Evolutionary conservation across 805 yeast species (phyloP).

Genomic region (Barnettozyma pratensis): DNA sequence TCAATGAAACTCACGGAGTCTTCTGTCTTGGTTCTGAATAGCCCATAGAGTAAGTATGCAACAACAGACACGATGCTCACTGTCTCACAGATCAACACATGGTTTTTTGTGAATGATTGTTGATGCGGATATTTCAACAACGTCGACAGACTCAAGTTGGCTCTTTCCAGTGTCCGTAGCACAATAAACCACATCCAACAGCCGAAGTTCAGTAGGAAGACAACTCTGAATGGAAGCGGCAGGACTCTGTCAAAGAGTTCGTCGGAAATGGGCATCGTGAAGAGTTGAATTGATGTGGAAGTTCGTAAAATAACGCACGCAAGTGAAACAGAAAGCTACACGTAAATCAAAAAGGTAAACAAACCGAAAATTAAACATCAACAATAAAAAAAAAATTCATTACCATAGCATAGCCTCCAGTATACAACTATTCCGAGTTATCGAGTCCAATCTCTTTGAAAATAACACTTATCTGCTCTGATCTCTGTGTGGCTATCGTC

Average conservation of each 20-base stretch:
- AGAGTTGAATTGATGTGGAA: too few species aligned
- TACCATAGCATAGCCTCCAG: neutral
- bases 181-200: conserved; percentile 11
- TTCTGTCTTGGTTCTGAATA: neutral
- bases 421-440: neutral
- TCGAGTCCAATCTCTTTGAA: conserved; percentile 47
- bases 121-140: conserved; percentile 7
- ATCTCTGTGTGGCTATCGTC: conserved; percentile 55
- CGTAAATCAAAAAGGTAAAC: neutral
- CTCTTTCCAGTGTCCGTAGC: neutral
- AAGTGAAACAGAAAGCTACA: neutral
- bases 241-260: conserved; percentile 6
- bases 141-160: neutral
- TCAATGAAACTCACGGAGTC: conserved; percentile 4
- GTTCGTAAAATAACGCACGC: too few species aligned
- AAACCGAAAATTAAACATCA: neutral
- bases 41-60: conserved; percentile 2
- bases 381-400: neutral
- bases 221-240: conserved; percentile 13
- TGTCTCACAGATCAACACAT: neutral
- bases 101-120: neutral
- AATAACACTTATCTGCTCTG: conserved; percentile 40
- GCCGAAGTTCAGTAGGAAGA: conserved; percentile 7
- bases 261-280: conserved; percentile 11
- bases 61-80: conserved; percentile 1